A percentile compares a stretch with the other conserved stretches of the same genome.
phyloP scores from a whole-genome alignment of 106 monocot genomes.

The Ottelia alismoides region DNA sequence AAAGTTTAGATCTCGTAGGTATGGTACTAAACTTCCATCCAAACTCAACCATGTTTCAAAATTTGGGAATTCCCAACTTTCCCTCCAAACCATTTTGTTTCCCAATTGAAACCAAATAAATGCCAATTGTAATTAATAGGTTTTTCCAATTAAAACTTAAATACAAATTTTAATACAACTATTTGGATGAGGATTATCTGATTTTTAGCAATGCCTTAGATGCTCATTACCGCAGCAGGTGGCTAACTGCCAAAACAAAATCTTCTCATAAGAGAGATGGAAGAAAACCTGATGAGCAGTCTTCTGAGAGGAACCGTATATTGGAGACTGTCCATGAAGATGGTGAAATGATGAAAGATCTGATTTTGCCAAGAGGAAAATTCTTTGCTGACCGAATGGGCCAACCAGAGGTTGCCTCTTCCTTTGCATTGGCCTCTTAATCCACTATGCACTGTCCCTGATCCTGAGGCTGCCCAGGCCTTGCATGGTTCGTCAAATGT shows the following conservation, averaged over 20 bases:
- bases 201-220: constrained; percentile 37
- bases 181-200: constrained; percentile 40
- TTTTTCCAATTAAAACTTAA: constrained; percentile 14
- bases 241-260: constrained; percentile 71
- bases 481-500: constrained; percentile 4
- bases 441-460: constrained; percentile 37
- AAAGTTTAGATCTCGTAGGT: too few relatives aligned
- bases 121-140: constrained; percentile 26
- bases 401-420: constrained; percentile 75
- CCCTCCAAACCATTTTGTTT: too few relatives aligned
- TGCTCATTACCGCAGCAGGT: constrained; percentile 58
- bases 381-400: constrained; percentile 55
- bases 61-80: too few relatives aligned
- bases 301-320: too few relatives aligned
- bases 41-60: too few relatives aligned
- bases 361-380: constrained; percentile 13
- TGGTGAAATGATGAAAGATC: constrained; percentile 20
- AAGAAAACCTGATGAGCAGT: constrained; percentile 3
- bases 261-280: constrained; percentile 18
- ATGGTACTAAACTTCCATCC: too few relatives aligned
- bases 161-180: constrained; percentile 27
- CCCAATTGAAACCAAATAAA: too few relatives aligned
- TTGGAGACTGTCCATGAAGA: constrained; percentile 85
- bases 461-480: constrained; percentile 3
- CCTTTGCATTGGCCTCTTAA: constrained; percentile 91